These are phyloP conservation scores for Bassia scoparia DNA, from an alignment of 148 eudicot genomes.

Conservation along the genomic window DNA sequence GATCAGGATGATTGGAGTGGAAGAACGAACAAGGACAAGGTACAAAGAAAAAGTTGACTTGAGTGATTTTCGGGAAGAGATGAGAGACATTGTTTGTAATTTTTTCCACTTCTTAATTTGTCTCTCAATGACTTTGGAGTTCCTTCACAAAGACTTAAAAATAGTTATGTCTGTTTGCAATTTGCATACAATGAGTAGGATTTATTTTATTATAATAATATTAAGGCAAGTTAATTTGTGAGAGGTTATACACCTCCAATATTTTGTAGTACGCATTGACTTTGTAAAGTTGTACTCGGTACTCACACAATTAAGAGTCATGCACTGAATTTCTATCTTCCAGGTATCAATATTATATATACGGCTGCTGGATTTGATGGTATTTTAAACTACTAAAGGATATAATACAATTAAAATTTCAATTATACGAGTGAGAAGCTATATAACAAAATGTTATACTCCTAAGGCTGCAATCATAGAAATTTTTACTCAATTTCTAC, in stretches of 20 bases:
- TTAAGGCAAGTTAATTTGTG: constrained; percentile 3
- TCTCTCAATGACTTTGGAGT: constrained; percentile 1
- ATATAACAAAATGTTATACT: no score
- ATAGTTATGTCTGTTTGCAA: constrained; percentile 14
- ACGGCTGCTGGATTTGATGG: no score
- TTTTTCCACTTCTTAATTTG: constrained; percentile 1
- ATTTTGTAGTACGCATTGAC: constrained; percentile 55
- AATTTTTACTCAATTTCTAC: no score
- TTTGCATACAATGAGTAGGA: not conserved
- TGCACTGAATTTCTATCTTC: not conserved
- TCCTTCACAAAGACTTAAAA: not conserved
- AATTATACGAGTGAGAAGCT: no score
- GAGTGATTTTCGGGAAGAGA: constrained; percentile 25
- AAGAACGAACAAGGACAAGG: constrained; percentile 19
- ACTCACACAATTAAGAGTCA: constrained; percentile 23
- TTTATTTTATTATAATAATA: constrained; percentile 1
- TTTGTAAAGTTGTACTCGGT: constrained; percentile 35
- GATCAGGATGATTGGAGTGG: constrained; percentile 35
- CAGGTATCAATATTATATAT: no score
- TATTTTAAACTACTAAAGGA: no score
- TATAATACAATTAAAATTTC: no score
- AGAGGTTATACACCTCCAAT: constrained; percentile 11
- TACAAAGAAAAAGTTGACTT: constrained; percentile 35
- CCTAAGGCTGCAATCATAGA: no score
- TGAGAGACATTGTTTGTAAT: constrained; percentile 30